Evolutionary conservation across 2,329 filamentous ascomycete genomes (phyloP).

Genomic region (Penicillium sp.): DNA sequence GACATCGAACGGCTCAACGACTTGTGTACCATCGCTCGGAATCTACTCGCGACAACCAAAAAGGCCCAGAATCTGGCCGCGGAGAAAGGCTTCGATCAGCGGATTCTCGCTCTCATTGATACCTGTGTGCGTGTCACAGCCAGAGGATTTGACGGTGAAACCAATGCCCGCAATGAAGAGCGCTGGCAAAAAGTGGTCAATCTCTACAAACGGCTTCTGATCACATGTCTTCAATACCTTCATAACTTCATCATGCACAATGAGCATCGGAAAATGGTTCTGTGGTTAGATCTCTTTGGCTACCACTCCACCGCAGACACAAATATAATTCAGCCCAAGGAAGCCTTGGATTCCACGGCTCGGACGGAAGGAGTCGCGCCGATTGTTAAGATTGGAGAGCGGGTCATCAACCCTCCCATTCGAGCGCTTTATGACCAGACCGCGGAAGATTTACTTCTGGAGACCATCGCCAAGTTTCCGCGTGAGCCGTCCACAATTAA

Average conservation of each 20-base stretch:
- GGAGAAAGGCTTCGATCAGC: conserved; percentile 54
- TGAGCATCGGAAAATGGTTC: conserved; percentile 58
- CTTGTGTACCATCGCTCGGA: conserved; percentile 56
- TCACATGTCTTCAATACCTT: conserved; percentile 60
- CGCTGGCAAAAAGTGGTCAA: conserved; percentile 62
- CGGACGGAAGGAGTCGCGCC: conserved; percentile 37
- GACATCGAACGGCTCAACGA: conserved; percentile 60
- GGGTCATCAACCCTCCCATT: conserved; percentile 38
- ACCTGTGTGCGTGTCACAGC: conserved; percentile 60
- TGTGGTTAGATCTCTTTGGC: conserved; percentile 61
- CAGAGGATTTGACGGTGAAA: conserved; percentile 59
- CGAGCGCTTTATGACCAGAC: conserved; percentile 40
- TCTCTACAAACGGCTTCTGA: conserved; percentile 59
- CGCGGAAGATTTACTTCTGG: conserved; percentile 38
- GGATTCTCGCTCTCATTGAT: conserved; percentile 56
- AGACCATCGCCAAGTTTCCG: conserved; percentile 42
- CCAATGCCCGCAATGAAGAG: conserved; percentile 56
- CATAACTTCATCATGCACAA: conserved; percentile 63
- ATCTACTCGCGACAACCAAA: conserved; percentile 56
- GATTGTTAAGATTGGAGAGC: conserved; percentile 39
- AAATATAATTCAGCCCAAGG: conserved; percentile 40
- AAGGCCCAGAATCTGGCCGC: conserved; percentile 59
- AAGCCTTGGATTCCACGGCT: conserved; percentile 36
- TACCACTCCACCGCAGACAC: conserved; percentile 46
- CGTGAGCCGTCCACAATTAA: conserved; percentile 40